A percentile compares a stretch with the other conserved stretches of the same genome.
Conservation (phyloP, 2,329 filamentous ascomycete genomes). For the Trichoderma sp. region DNA sequence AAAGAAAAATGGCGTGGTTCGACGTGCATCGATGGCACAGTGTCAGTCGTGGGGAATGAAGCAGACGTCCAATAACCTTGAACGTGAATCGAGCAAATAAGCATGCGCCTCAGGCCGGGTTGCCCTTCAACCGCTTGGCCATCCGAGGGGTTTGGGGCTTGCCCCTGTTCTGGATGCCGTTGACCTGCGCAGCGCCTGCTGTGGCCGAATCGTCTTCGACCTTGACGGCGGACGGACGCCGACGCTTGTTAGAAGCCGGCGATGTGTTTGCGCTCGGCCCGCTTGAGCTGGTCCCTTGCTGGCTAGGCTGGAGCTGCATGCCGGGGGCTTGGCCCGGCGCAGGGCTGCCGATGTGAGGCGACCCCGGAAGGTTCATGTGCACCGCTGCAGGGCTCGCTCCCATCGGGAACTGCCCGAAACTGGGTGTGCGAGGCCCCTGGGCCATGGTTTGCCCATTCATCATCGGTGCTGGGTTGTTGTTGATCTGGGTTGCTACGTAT, state of each 20-base stretch:
- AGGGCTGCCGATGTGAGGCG: conserved; percentile 63
- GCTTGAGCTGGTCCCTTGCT: conserved; percentile 67
- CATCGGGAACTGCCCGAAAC: conserved; percentile 60
- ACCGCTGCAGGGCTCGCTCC: conserved; percentile 61
- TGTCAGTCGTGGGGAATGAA: background rate
- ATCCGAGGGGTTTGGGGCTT: conserved; percentile 62
- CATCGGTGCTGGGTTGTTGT: conserved; percentile 43
- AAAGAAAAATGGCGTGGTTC: conserved; percentile 32
- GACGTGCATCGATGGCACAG: conserved; percentile 9
- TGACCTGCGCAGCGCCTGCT: conserved; percentile 52
- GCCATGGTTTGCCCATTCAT: conserved; percentile 55
- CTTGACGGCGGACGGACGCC: conserved; percentile 61
- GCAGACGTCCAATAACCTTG: background rate
- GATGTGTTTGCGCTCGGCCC: conserved; percentile 69
- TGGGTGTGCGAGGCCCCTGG: conserved; percentile 54
- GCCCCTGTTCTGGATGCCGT: conserved; percentile 52
- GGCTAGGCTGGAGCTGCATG: conserved; percentile 69
- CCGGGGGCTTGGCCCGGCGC: conserved; percentile 63
- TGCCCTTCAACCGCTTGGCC: conserved; percentile 57
- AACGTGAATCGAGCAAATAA: background rate
- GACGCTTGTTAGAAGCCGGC: conserved; percentile 61
- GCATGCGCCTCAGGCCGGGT: conserved; percentile 39
- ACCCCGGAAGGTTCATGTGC: conserved; percentile 64
- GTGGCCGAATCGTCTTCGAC: conserved; percentile 58
- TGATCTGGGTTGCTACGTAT: conserved; percentile 56